Base-by-base conservation (phyloP, 208 protist species). In the Acanthamoeba sp. region DNA sequence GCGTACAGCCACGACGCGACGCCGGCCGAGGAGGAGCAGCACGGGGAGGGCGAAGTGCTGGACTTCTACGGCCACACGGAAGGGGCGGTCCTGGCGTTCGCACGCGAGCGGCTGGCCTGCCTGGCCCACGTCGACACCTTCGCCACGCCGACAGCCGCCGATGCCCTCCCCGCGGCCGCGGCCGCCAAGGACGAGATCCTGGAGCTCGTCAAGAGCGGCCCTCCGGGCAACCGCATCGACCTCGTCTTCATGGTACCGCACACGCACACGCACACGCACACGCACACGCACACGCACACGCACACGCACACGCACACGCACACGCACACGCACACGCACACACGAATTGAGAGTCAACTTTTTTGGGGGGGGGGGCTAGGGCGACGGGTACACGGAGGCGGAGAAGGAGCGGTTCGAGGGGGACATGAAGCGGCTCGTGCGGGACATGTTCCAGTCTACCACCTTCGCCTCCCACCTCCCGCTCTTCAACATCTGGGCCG, bases 401-500 rank as follows among this genome's bases (percentile, higher is more conserved):
- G 91, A 94, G 91, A 6, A 55, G 12, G 69, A 64, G 36, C 45
- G 48, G 27, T 94, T 94, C 91, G 12, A 73, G 12, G 45, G 32
- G 9, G 91, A 94, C 40, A 94, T 94, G 91, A 73, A 85, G 62
- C 45, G 91, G 20, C 32, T 94, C 24, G 64, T 78, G 18, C 10
- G 64, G 34, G 91, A 94, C 76, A 82, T 94, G 62, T 94, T 94
- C 29, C 36, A 4, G 1, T 82, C 73, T 2, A 82, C 91, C 29
- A 94, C 91, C 3, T 94, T 94, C 69, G 45, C 36, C 16, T 94
- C 91, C 24, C 55, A 94, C 48, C 76, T 94, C 27, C 91, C 91
- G n/a, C 73, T 94, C 0, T 94, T 94, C 91, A 94, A 94, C 55
- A 71, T 94, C 69, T 94, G 91, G 91, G 76, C 66, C 27, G 22